Evolutionary conservation across 2,329 filamentous ascomycete genomes (phyloP).

Genomic region (Microthyrium microscopicum): DNA sequence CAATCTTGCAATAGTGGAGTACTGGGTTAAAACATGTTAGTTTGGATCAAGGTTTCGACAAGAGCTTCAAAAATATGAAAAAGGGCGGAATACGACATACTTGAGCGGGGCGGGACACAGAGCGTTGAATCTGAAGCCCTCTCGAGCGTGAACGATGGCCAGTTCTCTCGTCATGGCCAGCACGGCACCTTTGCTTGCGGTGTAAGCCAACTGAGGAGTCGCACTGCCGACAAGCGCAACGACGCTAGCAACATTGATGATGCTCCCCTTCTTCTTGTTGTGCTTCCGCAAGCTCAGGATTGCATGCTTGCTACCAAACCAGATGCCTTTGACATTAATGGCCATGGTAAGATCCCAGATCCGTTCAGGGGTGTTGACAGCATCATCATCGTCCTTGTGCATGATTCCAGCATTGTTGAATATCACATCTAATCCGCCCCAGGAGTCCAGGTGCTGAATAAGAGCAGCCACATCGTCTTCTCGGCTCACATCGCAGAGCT

Average conservation of each 20-base stretch:
- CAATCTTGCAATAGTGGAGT: slow-evolving; percentile 85
- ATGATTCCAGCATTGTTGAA: slow-evolving; percentile 99
- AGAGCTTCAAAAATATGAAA: neutral
- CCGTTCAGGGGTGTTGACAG: slow-evolving; percentile 67
- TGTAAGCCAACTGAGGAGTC: slow-evolving; percentile 83
- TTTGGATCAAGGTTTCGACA: neutral
- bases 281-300: slow-evolving; percentile 65
- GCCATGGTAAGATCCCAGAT: slow-evolving; percentile 90
- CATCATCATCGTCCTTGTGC: slow-evolving; percentile 53
- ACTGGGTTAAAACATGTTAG: slow-evolving; percentile 21
- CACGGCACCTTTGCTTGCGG: slow-evolving; percentile 84
- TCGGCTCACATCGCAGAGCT: slow-evolving; percentile 66
- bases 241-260: slow-evolving; percentile 87
- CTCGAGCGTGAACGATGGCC: slow-evolving; percentile 79
- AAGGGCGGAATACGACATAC: slow-evolving; percentile 20
- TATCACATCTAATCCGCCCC: slow-evolving; percentile 79
- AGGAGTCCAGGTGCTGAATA: slow-evolving; percentile 58
- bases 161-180: slow-evolving; percentile 79
- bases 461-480: slow-evolving; percentile 62
- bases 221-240: slow-evolving; percentile 77
- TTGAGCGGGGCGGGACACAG: slow-evolving; percentile 84
- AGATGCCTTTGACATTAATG: slow-evolving; percentile 97
- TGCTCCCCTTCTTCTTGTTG: slow-evolving; percentile 60
- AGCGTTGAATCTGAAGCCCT: slow-evolving; percentile 79
- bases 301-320: slow-evolving; percentile 88